These are phyloP conservation scores for Halophytophthora batemanensis DNA, from an alignment of 352 stramenopile species.

Conservation along the genomic window DNA sequence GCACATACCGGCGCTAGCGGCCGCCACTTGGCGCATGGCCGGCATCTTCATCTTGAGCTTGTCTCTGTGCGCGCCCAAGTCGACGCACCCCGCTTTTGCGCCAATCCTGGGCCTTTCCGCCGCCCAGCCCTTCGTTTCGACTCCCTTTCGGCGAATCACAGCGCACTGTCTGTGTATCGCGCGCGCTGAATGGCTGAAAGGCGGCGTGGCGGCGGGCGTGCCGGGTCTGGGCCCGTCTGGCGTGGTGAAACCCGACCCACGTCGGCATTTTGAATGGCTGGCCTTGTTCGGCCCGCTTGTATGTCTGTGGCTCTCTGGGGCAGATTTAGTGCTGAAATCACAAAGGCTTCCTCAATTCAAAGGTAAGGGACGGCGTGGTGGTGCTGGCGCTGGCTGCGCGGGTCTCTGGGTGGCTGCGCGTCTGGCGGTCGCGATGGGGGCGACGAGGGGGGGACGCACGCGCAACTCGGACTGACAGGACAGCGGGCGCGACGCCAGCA, in stretches of 20 bases:
- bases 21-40: slow-evolving; percentile 29
- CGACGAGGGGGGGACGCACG: neutral
- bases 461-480: too few relatives aligned
- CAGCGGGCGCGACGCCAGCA: neutral
- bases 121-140: slow-evolving; percentile 9
- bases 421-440: neutral
- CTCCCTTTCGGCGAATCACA: slow-evolving; percentile 29
- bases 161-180: neutral
- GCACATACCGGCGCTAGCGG: slow-evolving; percentile 16
- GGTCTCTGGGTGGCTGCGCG: neutral
- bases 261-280: slow-evolving; percentile 64
- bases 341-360: slow-evolving; percentile 85
- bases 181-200: slow-evolving; percentile 13
- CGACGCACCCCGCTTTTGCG: neutral
- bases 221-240: slow-evolving; percentile 35
- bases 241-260: slow-evolving; percentile 14
- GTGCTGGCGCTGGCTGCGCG: neutral
- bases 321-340: slow-evolving; percentile 82
- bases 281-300: slow-evolving; percentile 18
- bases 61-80: neutral
- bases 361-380: slow-evolving; percentile 41
- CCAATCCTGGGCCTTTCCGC: slow-evolving; percentile 7
- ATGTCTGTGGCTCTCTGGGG: slow-evolving; percentile 5
- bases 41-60: slow-evolving; percentile 28
- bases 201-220: slow-evolving; percentile 4